phyloP scores from a whole-genome alignment of 352 stramenopile species.

The Phytopythium cucurbitacearum region DNA sequence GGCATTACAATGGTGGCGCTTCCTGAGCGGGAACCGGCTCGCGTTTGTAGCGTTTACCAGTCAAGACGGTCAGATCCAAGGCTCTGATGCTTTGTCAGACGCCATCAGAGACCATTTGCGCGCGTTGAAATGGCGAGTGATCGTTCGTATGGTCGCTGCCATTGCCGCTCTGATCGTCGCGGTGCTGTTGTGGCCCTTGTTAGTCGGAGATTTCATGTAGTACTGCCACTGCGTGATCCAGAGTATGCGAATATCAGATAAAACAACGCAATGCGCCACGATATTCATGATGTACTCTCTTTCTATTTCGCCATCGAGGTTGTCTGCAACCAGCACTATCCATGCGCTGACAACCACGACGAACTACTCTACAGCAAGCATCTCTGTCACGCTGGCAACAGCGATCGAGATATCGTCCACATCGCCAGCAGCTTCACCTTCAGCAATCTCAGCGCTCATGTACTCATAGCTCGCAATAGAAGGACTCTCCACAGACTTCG shows the following conservation, averaged over 20 bases:
- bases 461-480: neutral
- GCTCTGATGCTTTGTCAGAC: slow-evolving; percentile 20
- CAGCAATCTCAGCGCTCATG: neutral
- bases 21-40: slow-evolving; percentile 44
- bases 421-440: neutral
- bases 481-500: slow-evolving; percentile 3
- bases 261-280: too few species aligned
- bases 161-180: neutral
- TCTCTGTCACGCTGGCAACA: too few species aligned
- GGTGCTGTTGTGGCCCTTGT: neutral
- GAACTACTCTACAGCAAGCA: too few species aligned
- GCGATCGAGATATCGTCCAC: neutral
- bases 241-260: too few species aligned
- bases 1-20: slow-evolving; percentile 53
- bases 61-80: slow-evolving; percentile 39
- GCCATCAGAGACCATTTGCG: slow-evolving; percentile 35
- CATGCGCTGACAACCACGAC: too few species aligned
- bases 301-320: too few species aligned
- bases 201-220: too few species aligned
- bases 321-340: too few species aligned
- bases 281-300: too few species aligned
- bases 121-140: slow-evolving; percentile 37
- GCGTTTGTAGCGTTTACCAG: slow-evolving; percentile 53
- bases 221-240: too few species aligned
- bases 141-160: slow-evolving; percentile 16